Evolutionary conservation across 495 filamentous ascomycete species (phyloP), one percentile per base, ranked within the genome.

Genomic region (Neurospora sp.): DNA sequence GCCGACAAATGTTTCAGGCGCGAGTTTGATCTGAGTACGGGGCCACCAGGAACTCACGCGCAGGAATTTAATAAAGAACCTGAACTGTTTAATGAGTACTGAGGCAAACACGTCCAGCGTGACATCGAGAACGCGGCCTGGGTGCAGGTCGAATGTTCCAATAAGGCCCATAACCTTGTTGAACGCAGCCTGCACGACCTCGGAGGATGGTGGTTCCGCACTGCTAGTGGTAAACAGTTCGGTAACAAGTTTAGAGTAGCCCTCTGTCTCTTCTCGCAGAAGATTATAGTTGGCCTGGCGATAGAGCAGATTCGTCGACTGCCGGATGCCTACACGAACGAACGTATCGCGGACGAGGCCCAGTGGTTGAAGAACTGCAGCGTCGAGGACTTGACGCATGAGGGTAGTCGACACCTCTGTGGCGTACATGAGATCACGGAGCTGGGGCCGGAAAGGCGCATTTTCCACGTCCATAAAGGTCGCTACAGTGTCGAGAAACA

Each of bases 11-110:
- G 71, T 78, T 70, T 76, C 77, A 39, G 76, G 74, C 27, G 80
- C 71, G n/a, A 77, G 78, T 69, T 78, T 79, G 37, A 80, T 70
- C 69, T 80, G 80, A 69, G 87, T 88, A 69, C 91, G 89, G 3
- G 96, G 96, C 96, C 96, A 99, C 96, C 96, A 99, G 20, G 96
- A 94, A 83, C 96, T 98, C 61, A 89, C 88, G 20, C 94, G 89
- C 18, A 98, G 84, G 37, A 98, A 88, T 80, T 95, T 97, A 78
- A 97, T 89, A 77, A 97, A 97, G 84, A 98, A 98, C 6, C 91
- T 88, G 77, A 90, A 94, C 72, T 82, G 80, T 76, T 87, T 83
- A 75, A 83, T 80, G 39, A 82, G 78, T 4, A 86, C 85, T 38
- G 82, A 77, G 7, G 83, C 82, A 71, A 81, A 83, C 40, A 82